Evolutionary conservation across 345 rosid genomes (phyloP).

Genomic region (rapeseed (Brassica napus)): DNA sequence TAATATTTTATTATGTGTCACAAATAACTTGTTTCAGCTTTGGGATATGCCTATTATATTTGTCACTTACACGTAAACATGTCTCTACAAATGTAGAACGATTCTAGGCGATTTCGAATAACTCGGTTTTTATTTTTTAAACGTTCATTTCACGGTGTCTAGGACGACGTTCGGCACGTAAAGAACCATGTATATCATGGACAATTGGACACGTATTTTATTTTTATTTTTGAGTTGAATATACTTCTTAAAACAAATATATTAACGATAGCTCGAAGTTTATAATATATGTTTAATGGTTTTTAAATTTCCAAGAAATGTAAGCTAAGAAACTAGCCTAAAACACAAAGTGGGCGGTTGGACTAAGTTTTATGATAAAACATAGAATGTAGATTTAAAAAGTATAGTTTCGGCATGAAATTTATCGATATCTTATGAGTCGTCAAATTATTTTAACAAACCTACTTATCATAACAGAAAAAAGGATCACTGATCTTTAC

Average conservation of each 20-base stretch:
- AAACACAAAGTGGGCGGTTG: neutral
- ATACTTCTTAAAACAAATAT: neutral
- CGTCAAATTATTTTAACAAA: neutral
- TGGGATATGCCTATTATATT: neutral
- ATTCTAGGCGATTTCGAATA: neutral
- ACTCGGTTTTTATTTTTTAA: neutral
- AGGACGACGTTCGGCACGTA: neutral
- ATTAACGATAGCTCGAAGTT: neutral
- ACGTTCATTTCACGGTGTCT: constrained; percentile 1
- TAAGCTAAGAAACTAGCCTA: neutral
- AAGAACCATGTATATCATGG: neutral
- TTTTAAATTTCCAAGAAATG: neutral
- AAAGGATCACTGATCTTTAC: neutral
- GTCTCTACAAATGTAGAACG: constrained; percentile 9
- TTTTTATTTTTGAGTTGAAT: neutral
- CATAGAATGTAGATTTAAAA: neutral
- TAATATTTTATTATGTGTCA: too few relatives aligned
- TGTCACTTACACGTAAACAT: constrained; percentile 21
- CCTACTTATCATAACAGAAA: neutral
- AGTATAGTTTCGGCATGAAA: neutral
- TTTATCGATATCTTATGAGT: neutral
- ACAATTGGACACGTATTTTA: neutral
- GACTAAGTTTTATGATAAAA: neutral
- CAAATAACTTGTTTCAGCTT: neutral
- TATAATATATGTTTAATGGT: neutral